These are phyloP conservation scores for Cryphonectria radicalis DNA, from an alignment of 2,329 filamentous ascomycete species.

Conservation along the genomic window DNA sequence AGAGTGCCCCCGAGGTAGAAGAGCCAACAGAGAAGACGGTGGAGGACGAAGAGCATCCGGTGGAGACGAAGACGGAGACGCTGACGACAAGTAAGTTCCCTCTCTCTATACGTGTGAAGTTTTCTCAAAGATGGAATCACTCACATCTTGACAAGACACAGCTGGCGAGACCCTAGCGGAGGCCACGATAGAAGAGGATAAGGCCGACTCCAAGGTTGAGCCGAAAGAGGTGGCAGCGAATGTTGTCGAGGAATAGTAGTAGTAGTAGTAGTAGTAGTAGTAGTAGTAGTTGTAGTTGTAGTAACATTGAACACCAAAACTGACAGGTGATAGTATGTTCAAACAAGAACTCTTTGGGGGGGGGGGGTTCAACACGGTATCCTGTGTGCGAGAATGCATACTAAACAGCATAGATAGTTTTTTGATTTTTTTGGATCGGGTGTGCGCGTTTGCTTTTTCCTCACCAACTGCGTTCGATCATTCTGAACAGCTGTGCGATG, in stretches of 20 bases:
- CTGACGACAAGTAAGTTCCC: constrained; percentile 30
- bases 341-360: neutral
- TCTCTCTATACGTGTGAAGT: constrained; percentile 29
- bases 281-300: constrained; percentile 2
- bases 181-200: constrained; percentile 43
- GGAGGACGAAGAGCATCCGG: constrained; percentile 21
- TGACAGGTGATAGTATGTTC: neutral
- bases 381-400: neutral
- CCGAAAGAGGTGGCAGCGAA: constrained; percentile 39
- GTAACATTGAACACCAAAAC: neutral
- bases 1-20: constrained; percentile 30
- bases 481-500: constrained; percentile 5
- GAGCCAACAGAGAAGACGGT: constrained; percentile 25
- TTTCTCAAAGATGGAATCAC: constrained; percentile 42
- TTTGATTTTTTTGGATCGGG: neutral
- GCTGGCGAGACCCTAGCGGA: constrained; percentile 51
- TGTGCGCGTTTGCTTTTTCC: constrained; percentile 1
- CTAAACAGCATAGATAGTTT: neutral
- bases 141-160: constrained; percentile 36
- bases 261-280: constrained; percentile 2
- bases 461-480: constrained; percentile 10
- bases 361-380: neutral
- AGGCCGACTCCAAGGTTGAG: constrained; percentile 39
- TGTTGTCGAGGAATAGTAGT: constrained; percentile 21
- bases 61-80: constrained; percentile 26